phyloP scores from a whole-genome alignment of 768 basidiomycete species.

The Infundibulicybe gibba region DNA sequence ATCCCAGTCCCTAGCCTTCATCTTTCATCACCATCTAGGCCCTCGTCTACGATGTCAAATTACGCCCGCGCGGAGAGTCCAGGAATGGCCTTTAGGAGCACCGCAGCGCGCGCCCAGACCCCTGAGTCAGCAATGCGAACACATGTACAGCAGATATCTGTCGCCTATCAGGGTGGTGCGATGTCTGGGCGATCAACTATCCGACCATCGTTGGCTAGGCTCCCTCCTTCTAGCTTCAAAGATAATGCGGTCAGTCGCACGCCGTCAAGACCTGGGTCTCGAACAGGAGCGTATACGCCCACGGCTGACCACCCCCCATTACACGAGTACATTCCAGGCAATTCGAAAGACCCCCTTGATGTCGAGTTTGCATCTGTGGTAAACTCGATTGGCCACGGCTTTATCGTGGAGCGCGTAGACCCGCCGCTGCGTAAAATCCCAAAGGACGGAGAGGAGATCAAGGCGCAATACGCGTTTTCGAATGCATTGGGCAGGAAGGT shows the following conservation, averaged over 20 bases:
- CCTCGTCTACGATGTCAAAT: constrained; percentile 68
- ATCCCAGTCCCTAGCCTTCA: constrained; percentile 78
- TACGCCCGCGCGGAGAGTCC: constrained; percentile 53
- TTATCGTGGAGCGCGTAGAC: constrained; percentile 78
- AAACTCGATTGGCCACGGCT: constrained; percentile 74
- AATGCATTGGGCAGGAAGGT: constrained; percentile 70
- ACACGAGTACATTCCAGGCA: constrained; percentile 63
- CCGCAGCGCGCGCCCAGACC: constrained; percentile 56
- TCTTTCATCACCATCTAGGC: constrained; percentile 65
- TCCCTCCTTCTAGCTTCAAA: constrained; percentile 76
- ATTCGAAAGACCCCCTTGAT: constrained; percentile 78
- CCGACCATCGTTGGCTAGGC: constrained; percentile 36
- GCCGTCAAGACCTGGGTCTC: constrained; percentile 64
- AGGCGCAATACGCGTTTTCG: constrained; percentile 82
- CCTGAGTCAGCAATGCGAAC: constrained; percentile 62
- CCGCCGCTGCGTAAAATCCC: constrained; percentile 64
- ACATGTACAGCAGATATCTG: constrained; percentile 51
- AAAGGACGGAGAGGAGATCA: constrained; percentile 73
- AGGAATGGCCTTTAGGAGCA: constrained; percentile 36
- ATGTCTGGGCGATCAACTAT: constrained; percentile 31
- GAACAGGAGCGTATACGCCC: constrained; percentile 63
- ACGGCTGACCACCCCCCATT: constrained; percentile 46
- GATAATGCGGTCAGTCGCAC: constrained; percentile 53
- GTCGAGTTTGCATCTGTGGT: constrained; percentile 70
- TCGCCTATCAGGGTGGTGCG: constrained; percentile 45